Evolutionary conservation across 805 yeast genomes (phyloP).

Genomic region (Candida piceae): DNA sequence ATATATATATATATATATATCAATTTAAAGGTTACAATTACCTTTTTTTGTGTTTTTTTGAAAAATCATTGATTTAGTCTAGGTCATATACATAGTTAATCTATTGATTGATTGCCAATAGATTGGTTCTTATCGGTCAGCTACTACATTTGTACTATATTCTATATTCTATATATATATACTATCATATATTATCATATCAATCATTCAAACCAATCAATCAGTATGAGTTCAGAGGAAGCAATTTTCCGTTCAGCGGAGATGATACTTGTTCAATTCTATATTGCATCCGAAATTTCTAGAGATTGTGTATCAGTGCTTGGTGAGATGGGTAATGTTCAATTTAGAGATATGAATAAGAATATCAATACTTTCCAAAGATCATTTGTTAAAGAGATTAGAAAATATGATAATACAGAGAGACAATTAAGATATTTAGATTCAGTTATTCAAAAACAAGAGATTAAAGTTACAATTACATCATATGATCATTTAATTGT

Average conservation of each 20-base stretch:
- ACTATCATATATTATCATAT: too few species aligned
- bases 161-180: too few species aligned
- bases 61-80: too few species aligned
- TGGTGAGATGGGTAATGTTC: slow-evolving; percentile 82
- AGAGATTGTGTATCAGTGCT: slow-evolving; percentile 80
- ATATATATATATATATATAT: too few species aligned
- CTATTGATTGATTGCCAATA: too few species aligned
- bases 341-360: slow-evolving; percentile 83
- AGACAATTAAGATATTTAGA: slow-evolving; percentile 67
- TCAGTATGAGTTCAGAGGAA: slow-evolving; percentile 17
- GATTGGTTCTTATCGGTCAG: too few species aligned
- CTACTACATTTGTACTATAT: too few species aligned
- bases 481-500: slow-evolving; percentile 23
- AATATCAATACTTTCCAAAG: slow-evolving; percentile 84
- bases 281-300: slow-evolving; percentile 84
- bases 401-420: slow-evolving; percentile 79
- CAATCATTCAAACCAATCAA: too few species aligned
- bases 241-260: slow-evolving; percentile 67
- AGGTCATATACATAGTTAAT: too few species aligned
- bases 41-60: too few species aligned
- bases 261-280: slow-evolving; percentile 90
- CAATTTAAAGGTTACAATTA: too few species aligned
- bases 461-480: slow-evolving; percentile 29
- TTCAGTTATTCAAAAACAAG: slow-evolving; percentile 45
- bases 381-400: slow-evolving; percentile 81